Conservation (phyloP, 768 basidiomycete genomes). For the Amanita brunnescens region DNA sequence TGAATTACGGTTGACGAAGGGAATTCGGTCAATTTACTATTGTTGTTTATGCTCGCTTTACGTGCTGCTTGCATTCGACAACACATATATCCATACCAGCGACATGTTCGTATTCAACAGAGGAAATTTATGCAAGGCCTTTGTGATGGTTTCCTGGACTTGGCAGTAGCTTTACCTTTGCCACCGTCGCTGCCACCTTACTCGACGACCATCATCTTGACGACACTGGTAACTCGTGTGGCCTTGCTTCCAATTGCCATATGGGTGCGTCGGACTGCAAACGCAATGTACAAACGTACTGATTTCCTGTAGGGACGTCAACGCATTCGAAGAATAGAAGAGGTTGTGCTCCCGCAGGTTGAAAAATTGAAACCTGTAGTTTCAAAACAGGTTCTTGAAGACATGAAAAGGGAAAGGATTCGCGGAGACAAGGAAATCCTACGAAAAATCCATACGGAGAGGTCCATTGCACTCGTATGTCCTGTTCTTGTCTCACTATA, state of each 20-base stretch:
- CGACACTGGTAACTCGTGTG: constrained; percentile 53
- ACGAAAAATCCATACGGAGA: constrained; percentile 36
- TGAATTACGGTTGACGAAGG: too few species aligned
- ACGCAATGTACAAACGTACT: constrained; percentile 5
- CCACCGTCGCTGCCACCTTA: constrained; percentile 64
- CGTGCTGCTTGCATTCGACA: constrained; percentile 15
- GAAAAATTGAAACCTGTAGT: constrained; percentile 37
- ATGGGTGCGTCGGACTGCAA: constrained; percentile 47
- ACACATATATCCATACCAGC: neutral
- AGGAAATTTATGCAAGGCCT: constrained; percentile 30
- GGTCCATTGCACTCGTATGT: constrained; percentile 40
- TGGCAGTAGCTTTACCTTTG: constrained; percentile 65
- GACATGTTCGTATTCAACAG: constrained; percentile 8
- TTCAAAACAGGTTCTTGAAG: constrained; percentile 32
- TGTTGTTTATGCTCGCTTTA: constrained; percentile 17
- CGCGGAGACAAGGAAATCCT: constrained; percentile 47
- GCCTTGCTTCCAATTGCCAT: constrained; percentile 61
- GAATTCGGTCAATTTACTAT: constrained; percentile 7
- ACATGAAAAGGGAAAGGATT: constrained; percentile 49
- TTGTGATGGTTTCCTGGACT: constrained; percentile 64
- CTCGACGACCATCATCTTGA: constrained; percentile 65
- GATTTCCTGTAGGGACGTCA: constrained; percentile 42
- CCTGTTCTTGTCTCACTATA: neutral
- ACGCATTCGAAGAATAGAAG: constrained; percentile 51
- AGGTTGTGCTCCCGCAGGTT: constrained; percentile 50